Percentiles rank a stretch among this genome's conserved stretches.
Evolutionary conservation across 2,329 filamentous ascomycete species (phyloP).

Genomic region (Trichoderma semiorbis): DNA sequence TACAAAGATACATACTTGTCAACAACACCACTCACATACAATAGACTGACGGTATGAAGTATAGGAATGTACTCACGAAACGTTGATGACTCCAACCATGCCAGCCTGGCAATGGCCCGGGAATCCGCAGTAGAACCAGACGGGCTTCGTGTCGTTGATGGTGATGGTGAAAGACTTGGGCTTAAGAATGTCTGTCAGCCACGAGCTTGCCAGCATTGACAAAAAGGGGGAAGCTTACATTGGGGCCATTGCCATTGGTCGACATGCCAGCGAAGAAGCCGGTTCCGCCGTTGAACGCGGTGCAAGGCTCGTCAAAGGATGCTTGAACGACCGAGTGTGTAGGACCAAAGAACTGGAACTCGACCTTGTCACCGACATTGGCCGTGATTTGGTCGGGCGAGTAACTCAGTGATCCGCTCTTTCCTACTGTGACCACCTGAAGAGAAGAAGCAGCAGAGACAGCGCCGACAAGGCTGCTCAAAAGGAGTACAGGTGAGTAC

Average conservation of each 20-base stretch:
- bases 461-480: neutral
- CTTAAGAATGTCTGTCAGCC: neutral
- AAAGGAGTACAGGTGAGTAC: neutral
- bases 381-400: neutral
- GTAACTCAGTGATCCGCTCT: neutral
- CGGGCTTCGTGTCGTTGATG: neutral
- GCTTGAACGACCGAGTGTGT: neutral
- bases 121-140: neutral
- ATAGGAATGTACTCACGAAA: neutral
- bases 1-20: neutral
- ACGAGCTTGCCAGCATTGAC: neutral
- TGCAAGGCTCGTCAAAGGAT: neutral
- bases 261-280: neutral
- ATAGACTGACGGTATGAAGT: neutral
- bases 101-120: neutral
- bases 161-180: neutral
- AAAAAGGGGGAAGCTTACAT: neutral
- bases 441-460: neutral
- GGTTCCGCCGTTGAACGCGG: neutral
- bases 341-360: neutral
- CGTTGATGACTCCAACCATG: neutral
- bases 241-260: neutral
- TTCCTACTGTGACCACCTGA: neutral
- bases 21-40: neutral
- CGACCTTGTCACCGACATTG: neutral